A percentile compares a stretch with the other conserved stretches of the same genome.
Evolutionary conservation across 2,329 filamentous ascomycete species (phyloP).

Genomic region (Myriosclerotinia duriaeana): DNA sequence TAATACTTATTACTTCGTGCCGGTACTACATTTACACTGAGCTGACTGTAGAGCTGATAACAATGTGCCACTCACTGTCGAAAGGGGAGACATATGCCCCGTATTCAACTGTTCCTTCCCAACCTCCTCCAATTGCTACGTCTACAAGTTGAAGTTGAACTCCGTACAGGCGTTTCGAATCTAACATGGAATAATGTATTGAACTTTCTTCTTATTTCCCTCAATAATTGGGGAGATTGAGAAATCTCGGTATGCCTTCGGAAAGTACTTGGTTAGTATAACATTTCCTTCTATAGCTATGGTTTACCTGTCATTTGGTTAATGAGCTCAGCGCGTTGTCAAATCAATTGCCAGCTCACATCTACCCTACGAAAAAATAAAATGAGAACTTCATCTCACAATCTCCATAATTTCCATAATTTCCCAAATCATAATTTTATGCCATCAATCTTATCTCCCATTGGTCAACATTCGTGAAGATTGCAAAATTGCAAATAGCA

Average conservation of each 20-base stretch:
- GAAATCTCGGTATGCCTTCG: constrained; percentile 3
- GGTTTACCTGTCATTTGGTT: neutral
- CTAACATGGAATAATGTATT: neutral
- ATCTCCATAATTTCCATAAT: constrained; percentile 19
- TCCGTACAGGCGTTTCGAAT: constrained; percentile 1
- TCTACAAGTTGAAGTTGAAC: no score
- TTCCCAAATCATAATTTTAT: constrained; percentile 15
- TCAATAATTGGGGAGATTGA: neutral
- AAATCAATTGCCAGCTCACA: constrained; percentile 4
- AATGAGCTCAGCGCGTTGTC: neutral
- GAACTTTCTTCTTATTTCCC: neutral
- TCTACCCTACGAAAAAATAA: neutral
- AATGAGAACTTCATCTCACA: constrained; percentile 11
- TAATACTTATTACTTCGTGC: no score
- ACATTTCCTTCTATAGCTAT: neutral
- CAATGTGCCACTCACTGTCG: neutral
- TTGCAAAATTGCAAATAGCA: constrained; percentile 12
- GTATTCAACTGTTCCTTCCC: neutral
- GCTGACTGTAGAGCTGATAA: neutral
- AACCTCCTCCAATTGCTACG: constrained; percentile 11
- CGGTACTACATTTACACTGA: constrained; percentile 4
- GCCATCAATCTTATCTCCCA: neutral
- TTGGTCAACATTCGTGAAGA: neutral
- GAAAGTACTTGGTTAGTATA: neutral
- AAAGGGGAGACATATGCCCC: constrained; percentile 7